Percentiles rank a stretch among this genome's conserved stretches.
phyloP scores from a whole-genome alignment of 2,329 filamentous ascomycete genomes.

The Blastomyces gilchristii region DNA sequence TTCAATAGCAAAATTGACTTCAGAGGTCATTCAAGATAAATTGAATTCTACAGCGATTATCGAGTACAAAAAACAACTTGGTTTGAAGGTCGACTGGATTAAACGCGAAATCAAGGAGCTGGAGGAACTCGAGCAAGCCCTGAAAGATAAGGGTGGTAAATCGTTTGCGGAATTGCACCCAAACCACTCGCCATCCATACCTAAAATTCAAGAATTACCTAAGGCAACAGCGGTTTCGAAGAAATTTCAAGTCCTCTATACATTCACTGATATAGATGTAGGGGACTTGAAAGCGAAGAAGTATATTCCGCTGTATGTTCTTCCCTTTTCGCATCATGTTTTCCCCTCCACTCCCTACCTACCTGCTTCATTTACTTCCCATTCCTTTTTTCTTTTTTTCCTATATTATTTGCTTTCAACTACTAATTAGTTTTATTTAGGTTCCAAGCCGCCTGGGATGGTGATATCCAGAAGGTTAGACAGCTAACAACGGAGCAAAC shows the following conservation, averaged over 20 bases:
- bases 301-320: slow-evolving; percentile 17
- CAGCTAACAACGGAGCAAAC: slow-evolving; percentile 22
- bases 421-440: slow-evolving; percentile 5
- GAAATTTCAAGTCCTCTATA: slow-evolving; percentile 41
- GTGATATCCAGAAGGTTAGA: slow-evolving; percentile 51
- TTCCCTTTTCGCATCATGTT: neutral
- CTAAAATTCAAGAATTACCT: neutral
- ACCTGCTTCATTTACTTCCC: neutral
- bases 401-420: neutral
- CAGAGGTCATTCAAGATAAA: slow-evolving; percentile 28
- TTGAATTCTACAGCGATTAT: slow-evolving; percentile 7
- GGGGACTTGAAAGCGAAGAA: slow-evolving; percentile 47
- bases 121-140: slow-evolving; percentile 43
- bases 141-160: slow-evolving; percentile 54
- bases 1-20: neutral
- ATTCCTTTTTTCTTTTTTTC: neutral
- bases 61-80: neutral
- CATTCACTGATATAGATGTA: slow-evolving; percentile 42
- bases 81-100: neutral
- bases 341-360: too few species aligned
- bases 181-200: slow-evolving; percentile 29
- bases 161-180: slow-evolving; percentile 54
- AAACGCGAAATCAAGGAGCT: slow-evolving; percentile 31
- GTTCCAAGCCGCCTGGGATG: slow-evolving; percentile 55
- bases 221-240: slow-evolving; percentile 2